Percentiles rank a stretch among this genome's conserved stretches.
phyloP scores from a whole-genome alignment of 768 basidiomycete genomes.

The Mycena latifolia region DNA sequence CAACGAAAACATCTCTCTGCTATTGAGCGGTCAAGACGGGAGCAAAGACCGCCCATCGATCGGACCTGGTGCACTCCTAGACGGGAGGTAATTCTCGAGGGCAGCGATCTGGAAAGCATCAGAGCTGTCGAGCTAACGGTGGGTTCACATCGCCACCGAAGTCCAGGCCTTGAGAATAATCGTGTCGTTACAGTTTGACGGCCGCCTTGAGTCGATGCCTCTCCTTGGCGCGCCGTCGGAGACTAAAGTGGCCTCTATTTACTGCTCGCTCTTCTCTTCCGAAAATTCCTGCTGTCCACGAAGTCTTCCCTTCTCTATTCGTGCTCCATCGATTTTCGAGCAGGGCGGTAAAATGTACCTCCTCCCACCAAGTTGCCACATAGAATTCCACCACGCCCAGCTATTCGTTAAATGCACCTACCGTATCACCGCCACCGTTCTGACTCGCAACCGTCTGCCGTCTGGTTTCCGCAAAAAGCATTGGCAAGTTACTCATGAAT shows the following conservation, averaged over 20 bases:
- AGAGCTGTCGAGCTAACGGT: not conserved
- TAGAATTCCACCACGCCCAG: not conserved
- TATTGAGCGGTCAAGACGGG: not conserved
- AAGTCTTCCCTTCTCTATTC: slow-evolving; percentile 5
- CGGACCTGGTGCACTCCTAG: not conserved
- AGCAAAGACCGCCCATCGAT: not conserved
- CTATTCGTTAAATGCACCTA: not conserved
- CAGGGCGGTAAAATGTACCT: not conserved
- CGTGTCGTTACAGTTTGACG: not conserved
- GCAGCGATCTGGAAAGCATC: not conserved
- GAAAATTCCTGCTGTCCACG: too few relatives aligned
- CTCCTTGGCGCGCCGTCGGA: not conserved
- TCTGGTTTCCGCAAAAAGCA: not conserved
- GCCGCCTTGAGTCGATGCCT: not conserved
- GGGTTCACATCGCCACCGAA: not conserved
- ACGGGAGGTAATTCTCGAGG: not conserved
- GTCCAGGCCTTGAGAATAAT: too few relatives aligned
- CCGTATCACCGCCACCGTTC: not conserved
- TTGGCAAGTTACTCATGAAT: not conserved
- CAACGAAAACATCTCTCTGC: not conserved
- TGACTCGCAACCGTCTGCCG: not conserved
- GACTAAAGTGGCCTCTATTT: not conserved
- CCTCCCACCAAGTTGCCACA: slow-evolving; percentile 4
- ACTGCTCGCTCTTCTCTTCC: not conserved
- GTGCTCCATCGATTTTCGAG: not conserved